Evolutionary conservation across 2,329 filamentous ascomycete species (phyloP).

Genomic region (Penicillium sp.): DNA sequence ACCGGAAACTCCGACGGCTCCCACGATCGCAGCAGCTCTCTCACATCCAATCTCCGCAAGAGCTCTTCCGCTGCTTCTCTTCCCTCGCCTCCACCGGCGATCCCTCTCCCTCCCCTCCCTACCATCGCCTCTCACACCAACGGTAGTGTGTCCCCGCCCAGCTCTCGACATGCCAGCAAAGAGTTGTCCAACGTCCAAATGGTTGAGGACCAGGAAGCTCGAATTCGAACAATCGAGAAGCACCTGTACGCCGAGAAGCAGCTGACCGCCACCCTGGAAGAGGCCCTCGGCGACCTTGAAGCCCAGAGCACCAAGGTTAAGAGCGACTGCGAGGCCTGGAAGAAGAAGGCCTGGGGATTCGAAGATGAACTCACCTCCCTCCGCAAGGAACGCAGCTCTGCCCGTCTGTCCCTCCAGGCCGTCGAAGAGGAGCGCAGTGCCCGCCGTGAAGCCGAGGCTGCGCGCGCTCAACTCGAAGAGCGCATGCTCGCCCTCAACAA

Average conservation of each 20-base stretch:
- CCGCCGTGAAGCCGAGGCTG: conserved; percentile 83
- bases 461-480: conserved; percentile 85
- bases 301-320: conserved; percentile 89
- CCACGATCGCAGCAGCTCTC: conserved; percentile 59
- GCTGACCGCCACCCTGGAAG: conserved; percentile 89
- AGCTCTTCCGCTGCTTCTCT: conserved; percentile 78
- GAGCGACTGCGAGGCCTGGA: conserved; percentile 84
- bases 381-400: conserved; percentile 59
- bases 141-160: conserved; percentile 58
- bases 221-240: conserved; percentile 94
- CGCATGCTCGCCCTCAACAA: conserved; percentile 89
- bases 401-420: conserved; percentile 71
- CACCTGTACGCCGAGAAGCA: conserved; percentile 95
- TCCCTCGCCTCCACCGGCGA: conserved; percentile 90
- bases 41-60: conserved; percentile 74
- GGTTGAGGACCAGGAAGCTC: conserved; percentile 91
- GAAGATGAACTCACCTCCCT: conserved; percentile 62
- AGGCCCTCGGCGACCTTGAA: conserved; percentile 92
- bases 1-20: conserved; percentile 34
- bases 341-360: conserved; percentile 75
- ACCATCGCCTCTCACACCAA: conserved; percentile 53
- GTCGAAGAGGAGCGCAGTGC: conserved; percentile 97
- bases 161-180: conserved; percentile 75
- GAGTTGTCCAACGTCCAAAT: conserved; percentile 76
- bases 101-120: conserved; percentile 91